Conservation (phyloP, 225 moss, liverwort and hornwort genomes). For the Pseudoscleropodium purum region DNA sequence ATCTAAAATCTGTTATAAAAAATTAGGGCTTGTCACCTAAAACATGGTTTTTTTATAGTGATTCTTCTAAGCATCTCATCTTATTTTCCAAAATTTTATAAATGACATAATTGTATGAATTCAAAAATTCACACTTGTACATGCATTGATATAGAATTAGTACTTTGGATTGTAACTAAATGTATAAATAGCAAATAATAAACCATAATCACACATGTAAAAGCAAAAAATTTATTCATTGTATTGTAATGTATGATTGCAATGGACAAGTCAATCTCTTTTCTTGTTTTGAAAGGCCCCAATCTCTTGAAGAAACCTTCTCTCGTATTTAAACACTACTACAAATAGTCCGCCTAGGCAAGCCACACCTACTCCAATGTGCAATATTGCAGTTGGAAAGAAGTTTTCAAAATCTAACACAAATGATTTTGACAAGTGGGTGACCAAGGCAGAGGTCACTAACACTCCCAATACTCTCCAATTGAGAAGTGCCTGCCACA, state of each 20-base stretch:
- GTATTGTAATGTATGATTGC: not conserved
- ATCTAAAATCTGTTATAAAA: no score
- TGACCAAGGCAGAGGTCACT: not conserved
- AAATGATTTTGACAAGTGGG: not conserved
- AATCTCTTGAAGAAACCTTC: not conserved
- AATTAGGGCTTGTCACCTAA: no score
- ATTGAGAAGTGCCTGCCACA: slow-evolving; percentile 31
- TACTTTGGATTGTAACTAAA: no score
- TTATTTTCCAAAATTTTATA: no score
- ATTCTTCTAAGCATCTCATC: no score
- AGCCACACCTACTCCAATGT: not conserved
- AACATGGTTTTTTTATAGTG: no score
- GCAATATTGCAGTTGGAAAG: not conserved
- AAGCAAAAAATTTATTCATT: not conserved
- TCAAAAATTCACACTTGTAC: no score
- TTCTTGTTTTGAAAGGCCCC: not conserved
- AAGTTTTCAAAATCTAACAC: not conserved
- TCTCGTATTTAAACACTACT: not conserved
- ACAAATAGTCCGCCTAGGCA: not conserved
- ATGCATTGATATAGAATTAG: no score
- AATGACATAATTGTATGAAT: no score
- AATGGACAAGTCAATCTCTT: not conserved
- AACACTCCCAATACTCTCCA: not conserved
- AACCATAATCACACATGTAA: not conserved
- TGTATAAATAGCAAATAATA: not conserved